Base-by-base conservation (phyloP, 352 stramenopile genomes). In the Pythium vanterpoolii region DNA sequence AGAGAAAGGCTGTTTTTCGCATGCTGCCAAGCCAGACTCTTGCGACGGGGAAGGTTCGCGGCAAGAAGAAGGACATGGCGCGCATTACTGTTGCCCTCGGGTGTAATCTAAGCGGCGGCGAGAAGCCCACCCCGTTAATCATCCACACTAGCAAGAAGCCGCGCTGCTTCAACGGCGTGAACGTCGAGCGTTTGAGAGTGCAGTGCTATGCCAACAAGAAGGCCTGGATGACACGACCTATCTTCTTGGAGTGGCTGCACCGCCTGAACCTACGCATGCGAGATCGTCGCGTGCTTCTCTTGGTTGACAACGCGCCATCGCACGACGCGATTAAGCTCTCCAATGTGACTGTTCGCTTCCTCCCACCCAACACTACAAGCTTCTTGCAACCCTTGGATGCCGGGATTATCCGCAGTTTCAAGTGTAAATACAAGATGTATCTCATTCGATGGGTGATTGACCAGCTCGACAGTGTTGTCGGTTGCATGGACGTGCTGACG, bases 291-390 rank as follows among this genome's bases (percentile, higher is more conserved):
- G 52, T 56, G 9, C 45, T 63, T 38, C 59, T 68, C 16, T 23
- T 62, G 3, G 18, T 59, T 4, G 60, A 68, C n/a, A 59, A 50
- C 11, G 60, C 51, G 9, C 39, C 45, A 38, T 62, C 50, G 28
- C 24, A 42, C n/a, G 51, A 53, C 30, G 60, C 30, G 31, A 74
- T 70, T 21, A 36, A 60, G 36, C 60, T 60, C 26, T 56, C 34
- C 43, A 56, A 62, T 19, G 46, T 45, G 2, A 34, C 51, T 3
- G 39, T 68, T 39, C 16, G 27, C 7, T 52, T 68, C n/a, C 50
- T 50, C 11, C 38, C 54, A 8, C 11, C 21, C 33, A 36, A 47
- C 31, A 62, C 42, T 34, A 39, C 33, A 14, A 39, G 33, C 33
- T 39, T 39, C 14, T 39, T 39, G 33, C 33, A 54, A 16, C 46